Conservation (phyloP, 225 moss, liverwort and hornwort species). For the Ulota crispa region DNA sequence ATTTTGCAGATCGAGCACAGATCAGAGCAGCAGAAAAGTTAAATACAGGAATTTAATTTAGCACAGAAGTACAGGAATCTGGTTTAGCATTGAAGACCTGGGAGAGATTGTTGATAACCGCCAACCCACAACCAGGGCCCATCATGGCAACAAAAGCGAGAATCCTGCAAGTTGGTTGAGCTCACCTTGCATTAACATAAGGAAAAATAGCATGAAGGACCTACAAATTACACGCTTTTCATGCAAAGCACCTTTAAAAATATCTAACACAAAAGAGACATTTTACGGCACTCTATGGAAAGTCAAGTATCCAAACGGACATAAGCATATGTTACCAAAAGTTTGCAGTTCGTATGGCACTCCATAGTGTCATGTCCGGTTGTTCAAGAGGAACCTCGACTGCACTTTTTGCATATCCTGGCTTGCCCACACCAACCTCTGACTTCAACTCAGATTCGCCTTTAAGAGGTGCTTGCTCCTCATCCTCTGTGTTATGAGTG, state of each 20-base stretch:
- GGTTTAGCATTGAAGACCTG: conserved; percentile 44
- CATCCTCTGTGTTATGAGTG: conserved; percentile 6
- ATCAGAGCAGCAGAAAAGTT: neutral
- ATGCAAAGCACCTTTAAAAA: neutral
- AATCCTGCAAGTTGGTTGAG: conserved; percentile 46
- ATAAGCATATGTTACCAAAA: conserved; percentile 53
- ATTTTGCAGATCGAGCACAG: neutral
- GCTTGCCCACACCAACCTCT: conserved; percentile 22
- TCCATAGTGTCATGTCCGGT: conserved; percentile 50
- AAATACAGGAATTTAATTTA: no score
- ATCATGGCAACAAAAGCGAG: conserved; percentile 61
- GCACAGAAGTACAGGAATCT: neutral
- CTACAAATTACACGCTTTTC: neutral
- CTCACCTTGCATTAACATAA: neutral
- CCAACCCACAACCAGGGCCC: conserved; percentile 86
- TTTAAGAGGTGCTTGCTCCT: conserved; percentile 41
- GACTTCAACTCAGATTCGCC: conserved; percentile 41
- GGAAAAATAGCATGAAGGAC: neutral
- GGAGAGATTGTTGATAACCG: conserved; percentile 84
- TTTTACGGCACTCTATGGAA: neutral
- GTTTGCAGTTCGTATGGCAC: conserved; percentile 56
- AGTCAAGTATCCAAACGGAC: neutral
- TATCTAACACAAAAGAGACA: neutral
- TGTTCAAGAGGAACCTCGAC: conserved; percentile 17
- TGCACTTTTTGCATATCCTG: conserved; percentile 3